phyloP scores from a whole-genome alignment of 495 filamentous ascomycete genomes.

The Podospora australis region DNA sequence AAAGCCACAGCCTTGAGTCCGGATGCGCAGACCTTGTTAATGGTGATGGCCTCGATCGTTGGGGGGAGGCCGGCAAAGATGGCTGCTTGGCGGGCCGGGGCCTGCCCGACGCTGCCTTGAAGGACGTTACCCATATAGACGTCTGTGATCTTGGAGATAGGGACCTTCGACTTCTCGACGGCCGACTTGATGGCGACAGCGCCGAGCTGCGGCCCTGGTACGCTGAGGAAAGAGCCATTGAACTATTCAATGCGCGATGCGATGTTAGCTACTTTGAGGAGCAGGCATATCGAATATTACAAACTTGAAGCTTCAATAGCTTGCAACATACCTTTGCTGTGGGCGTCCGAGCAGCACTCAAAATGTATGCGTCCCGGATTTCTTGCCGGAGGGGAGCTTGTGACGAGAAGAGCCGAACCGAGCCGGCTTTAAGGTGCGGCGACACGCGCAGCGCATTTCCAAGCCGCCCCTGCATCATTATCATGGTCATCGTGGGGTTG shows the following conservation, averaged over 20 bases:
- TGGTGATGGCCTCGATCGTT: conserved; percentile 74
- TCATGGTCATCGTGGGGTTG: not conserved
- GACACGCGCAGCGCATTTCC: conserved; percentile 15
- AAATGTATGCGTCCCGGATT: conserved; percentile 83
- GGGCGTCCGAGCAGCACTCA: conserved; percentile 81
- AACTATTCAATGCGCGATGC: conserved; percentile 59
- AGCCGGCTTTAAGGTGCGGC: conserved; percentile 17
- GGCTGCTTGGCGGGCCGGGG: conserved; percentile 84
- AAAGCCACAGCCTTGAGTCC: conserved; percentile 87
- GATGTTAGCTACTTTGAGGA: conserved; percentile 18
- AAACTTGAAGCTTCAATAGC: not conserved
- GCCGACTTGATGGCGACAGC: conserved; percentile 86
- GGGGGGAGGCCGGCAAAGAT: conserved; percentile 80
- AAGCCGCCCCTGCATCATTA: conserved; percentile 15
- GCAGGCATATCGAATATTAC: no score
- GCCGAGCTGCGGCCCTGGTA: conserved; percentile 79
- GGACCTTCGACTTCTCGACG: conserved; percentile 72
- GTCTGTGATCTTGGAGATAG: conserved; percentile 69
- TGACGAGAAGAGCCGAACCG: conserved; percentile 60
- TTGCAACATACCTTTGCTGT: conserved; percentile 63
- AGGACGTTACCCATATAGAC: conserved; percentile 99
- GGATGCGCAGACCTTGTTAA: conserved; percentile 97
- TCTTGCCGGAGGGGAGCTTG: conserved; percentile 55
- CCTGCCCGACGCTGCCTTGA: conserved; percentile 74
- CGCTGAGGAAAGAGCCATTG: conserved; percentile 77